A percentile compares a stretch with the other conserved stretches of the same genome.
Evolutionary conservation across 2,329 filamentous ascomycete species (phyloP).

Genomic region (Clathrospora elynae): DNA sequence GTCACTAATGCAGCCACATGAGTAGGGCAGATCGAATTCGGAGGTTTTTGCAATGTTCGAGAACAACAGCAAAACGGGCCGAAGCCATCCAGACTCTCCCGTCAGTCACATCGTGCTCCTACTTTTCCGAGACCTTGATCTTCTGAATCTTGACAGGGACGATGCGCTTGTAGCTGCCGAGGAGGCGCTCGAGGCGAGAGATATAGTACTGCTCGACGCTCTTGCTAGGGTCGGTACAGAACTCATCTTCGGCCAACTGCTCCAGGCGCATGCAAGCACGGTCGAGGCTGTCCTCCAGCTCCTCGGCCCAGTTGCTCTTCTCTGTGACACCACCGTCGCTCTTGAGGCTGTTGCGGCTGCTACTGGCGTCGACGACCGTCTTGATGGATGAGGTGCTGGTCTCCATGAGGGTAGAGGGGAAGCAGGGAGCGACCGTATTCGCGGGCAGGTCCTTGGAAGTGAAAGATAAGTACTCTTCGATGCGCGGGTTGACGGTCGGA

Average conservation of each 20-base stretch:
- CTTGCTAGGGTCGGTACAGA: conserved; percentile 20
- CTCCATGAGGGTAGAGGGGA: conserved; percentile 23
- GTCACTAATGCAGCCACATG: neutral
- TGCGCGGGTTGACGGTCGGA: conserved; percentile 32
- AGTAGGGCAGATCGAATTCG: too few relatives aligned
- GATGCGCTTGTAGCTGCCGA: conserved; percentile 20
- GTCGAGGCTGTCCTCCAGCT: conserved; percentile 36
- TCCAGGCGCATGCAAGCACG: conserved; percentile 32
- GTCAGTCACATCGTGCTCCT: too few relatives aligned
- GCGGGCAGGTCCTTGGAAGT: conserved; percentile 34
- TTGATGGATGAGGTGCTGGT: conserved; percentile 14
- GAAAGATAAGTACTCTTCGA: conserved; percentile 39
- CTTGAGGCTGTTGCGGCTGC: conserved; percentile 21
- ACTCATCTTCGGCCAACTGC: conserved; percentile 43
- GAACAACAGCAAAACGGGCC: too few relatives aligned
- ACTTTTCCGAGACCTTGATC: neutral
- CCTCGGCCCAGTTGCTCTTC: conserved; percentile 43
- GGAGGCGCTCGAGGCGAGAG: conserved; percentile 28
- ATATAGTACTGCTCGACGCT: conserved; percentile 35
- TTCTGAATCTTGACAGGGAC: conserved; percentile 27
- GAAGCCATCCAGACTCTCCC: too few relatives aligned
- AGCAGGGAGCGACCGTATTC: conserved; percentile 19
- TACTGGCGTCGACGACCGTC: conserved; percentile 14
- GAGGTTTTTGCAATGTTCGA: too few relatives aligned
- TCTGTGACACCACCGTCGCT: conserved; percentile 38